Base-by-base conservation (phyloP, 371 early-diverging fungal genomes). In the Entomophthora muscae region DNA sequence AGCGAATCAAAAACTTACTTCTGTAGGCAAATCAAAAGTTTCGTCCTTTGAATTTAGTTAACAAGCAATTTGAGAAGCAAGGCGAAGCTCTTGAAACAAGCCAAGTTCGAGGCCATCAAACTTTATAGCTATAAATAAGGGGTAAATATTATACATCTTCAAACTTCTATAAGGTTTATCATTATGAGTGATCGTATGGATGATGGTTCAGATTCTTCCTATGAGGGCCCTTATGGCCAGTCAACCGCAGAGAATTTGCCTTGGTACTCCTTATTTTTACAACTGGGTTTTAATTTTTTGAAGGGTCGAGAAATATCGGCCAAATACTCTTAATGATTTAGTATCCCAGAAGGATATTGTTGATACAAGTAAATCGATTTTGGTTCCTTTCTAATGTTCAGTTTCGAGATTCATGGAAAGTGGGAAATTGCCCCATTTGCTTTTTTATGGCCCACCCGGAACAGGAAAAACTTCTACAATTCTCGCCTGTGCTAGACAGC, bases 371-470 rank as follows among this genome's bases (percentile, higher is more conserved):
- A 81, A 65, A 42, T 42, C 17, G 42, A 17, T 10, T 17, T 10
- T 10, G 42, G 5, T 42, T 42, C 10, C n/a, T 52, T n/a, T 61
- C 22, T 31, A 61, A 42, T 26, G 0, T 51, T 12, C 65, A 84
- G 91, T 96, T 55, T 79, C 88, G 64, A 73, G 82, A 12, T 95
- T 93, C 70, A 91, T 95, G 64, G 88, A 90, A 42, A 80, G 86
- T 58, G 83, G 86, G 67, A 77, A 85, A 63, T 75, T 98, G n/a
- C 99, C 99, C n/a, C 98, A 99, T 71, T 76, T 99, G 67, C 77
- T 99, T 53, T 89, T 99, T 66, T 97, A 98, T 74, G 99, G 99
- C 1, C 97, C 99, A 28, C 97, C 99, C 2, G 97, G 97, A 61
- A 95, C 94, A 10, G 99, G 99, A 13, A 98, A 98, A 75, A 98